These are phyloP conservation scores for Irpex sp. DNA, from an alignment of 1,284 basidiomycete genomes.

Conservation along the genomic window DNA sequence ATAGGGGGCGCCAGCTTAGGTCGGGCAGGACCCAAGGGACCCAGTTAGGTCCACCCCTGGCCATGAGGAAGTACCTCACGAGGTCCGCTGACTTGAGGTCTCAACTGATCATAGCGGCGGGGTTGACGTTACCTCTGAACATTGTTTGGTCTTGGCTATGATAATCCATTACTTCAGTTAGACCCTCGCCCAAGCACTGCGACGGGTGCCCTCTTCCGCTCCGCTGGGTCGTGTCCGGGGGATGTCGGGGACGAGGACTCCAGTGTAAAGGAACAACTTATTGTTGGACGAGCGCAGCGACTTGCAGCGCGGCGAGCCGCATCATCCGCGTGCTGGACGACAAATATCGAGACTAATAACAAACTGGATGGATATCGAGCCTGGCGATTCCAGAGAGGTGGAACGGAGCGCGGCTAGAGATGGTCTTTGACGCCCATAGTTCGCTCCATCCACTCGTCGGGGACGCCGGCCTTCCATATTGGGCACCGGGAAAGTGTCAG, in stretches of 20 bases:
- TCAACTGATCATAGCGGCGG: not conserved
- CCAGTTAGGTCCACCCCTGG: no score
- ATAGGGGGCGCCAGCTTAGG: no score
- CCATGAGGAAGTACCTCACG: no score
- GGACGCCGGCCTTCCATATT: conserved; percentile 6
- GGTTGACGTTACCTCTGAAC: not conserved
- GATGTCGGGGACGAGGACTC: not conserved
- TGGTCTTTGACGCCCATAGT: not conserved
- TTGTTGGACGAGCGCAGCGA: not conserved
- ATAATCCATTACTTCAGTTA: not conserved
- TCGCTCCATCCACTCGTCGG: not conserved
- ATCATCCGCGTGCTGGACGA: not conserved
- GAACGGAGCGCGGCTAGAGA: not conserved
- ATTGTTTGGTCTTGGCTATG: not conserved
- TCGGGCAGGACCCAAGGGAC: no score
- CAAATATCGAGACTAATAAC: not conserved
- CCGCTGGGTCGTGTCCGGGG: not conserved
- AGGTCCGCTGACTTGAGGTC: not conserved
- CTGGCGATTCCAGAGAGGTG: not conserved
- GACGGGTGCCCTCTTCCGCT: not conserved
- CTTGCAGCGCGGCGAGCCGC: not conserved
- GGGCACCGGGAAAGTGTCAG: conserved; percentile 1
- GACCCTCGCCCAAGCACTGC: not conserved
- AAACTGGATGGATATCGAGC: not conserved
- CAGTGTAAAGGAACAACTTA: not conserved